Evolutionary conservation across 2,329 filamentous ascomycete species (phyloP), one percentile per base, ranked within the genome.

Genomic region (Paecilomyces sp.): DNA sequence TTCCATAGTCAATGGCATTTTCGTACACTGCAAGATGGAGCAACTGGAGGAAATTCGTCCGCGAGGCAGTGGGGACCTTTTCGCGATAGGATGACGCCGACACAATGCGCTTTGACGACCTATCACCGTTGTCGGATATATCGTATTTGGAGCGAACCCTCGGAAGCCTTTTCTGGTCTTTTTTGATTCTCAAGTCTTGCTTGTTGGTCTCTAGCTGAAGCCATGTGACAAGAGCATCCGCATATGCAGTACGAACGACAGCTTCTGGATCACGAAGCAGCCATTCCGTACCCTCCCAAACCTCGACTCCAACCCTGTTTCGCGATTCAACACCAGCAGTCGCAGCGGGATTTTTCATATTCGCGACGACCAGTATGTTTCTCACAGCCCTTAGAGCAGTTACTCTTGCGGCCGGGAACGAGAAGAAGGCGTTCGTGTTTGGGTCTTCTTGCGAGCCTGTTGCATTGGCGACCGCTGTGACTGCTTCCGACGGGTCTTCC

Each of bases 271-370:
- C 93, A 41, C 89, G 87, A 22, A 97, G 78, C 53, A 97, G 84
- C 90, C 91, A 96, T 62, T 97, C 91, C 0, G 92, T 96, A n/a
- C 91, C 91, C 74, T 97, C 92, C 94, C 94, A 99, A 0, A 92
- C 89, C 58, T 89, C 84, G 8, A 96, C 81, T 0, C 90, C 87
- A 0, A 95, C 90, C 50, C 82, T 85, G 71, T 88, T 90, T 63
- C 92, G 84, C 5, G 86, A 85, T 57, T 94, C 83, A 31, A 84
- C 84, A 57, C 80, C 82, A 70, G 81, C 86, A 64, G 82, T 83
- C 65, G 78, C 81, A 61, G 82, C 77, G 65, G 82, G 85, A 24
- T 81, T 83, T 64, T 82, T 83, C 51, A 83, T 83, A 68, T 95
- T 96, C 2, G 93, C 92, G 24, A 95, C 88, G 22, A 88, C 77